Evolutionary conservation across 2,329 filamentous ascomycete genomes (phyloP), one percentile per base, ranked within the genome.

Genomic region (Cryphonectria parasitica): DNA sequence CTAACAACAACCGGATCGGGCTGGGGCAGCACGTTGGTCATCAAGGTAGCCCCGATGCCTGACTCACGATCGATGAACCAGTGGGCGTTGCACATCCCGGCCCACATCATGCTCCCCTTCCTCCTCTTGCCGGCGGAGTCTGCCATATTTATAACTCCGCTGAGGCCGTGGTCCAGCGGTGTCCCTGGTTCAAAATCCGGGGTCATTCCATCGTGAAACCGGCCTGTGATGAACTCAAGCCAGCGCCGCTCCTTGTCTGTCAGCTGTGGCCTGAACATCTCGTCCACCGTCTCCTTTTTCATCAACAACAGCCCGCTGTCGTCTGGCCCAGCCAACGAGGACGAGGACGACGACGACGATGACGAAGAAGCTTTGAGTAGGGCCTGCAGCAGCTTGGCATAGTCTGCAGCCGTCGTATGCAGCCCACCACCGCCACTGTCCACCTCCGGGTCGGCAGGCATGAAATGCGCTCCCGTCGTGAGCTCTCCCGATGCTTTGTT

Each of bases 341-440:
- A 22, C 19, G 43, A n/a, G 5, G 43, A n/a, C 45, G 22, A n/a
- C 22, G 45, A 49, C 1, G 45, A n/a, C 0, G 45, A 49, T 2
- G 45, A 22, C 7, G 45, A 49, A 1, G 64, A 52, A 19, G 71
- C 71, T 60, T 60, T 62, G 28, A 84, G 73, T 19, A 83, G 61
- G 0, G 74, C 79, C 19, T 74, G 75, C 52, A 84, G 72, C 7
- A 83, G 77, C 64, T 71, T 74, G 22, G 77, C 77, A 70, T 83
- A 84, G 74, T 86, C 83, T 15, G 69, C 72, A 1, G 82, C 79
- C 28, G 80, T 84, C 3, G 80, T 80, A 73, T 79, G 84, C 28
- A 84, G 74, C 3, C 84, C 84, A 0, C 80, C 79, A 5, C 84
- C 84, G 19, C 83, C 84, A 71, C 80, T 80, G 69, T 83, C 81